phyloP scores from a whole-genome alignment of 805 yeast genomes.

The Metschnikowia baotianmanensis region DNA sequence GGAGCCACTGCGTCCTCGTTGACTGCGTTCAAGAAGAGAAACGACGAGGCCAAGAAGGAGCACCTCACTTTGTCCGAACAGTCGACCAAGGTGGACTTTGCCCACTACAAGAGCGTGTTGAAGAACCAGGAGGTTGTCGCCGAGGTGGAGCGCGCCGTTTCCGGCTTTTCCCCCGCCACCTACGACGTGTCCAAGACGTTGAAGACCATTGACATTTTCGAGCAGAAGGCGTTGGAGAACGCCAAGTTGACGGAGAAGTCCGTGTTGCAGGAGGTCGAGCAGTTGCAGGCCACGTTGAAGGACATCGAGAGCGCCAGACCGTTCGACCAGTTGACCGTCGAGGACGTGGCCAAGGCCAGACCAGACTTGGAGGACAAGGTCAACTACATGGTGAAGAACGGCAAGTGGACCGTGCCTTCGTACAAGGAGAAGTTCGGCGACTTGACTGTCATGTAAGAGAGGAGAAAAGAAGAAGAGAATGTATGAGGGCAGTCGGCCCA shows the following conservation, averaged over 20 bases:
- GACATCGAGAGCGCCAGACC: constrained; percentile 98
- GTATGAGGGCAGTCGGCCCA: no score
- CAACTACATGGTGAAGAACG: constrained; percentile 89
- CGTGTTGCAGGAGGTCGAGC: constrained; percentile 81
- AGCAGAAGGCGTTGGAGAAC: constrained; percentile 91
- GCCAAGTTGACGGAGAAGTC: constrained; percentile 91
- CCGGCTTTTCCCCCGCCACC: constrained; percentile 76
- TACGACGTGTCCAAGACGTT: constrained; percentile 86
- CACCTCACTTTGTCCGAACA: constrained; percentile 68
- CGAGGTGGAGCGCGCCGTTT: constrained; percentile 76
- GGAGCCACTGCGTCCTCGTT: constrained; percentile 89
- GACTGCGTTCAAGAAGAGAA: constrained; percentile 94
- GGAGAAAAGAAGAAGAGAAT: not conserved
- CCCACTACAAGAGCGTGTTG: constrained; percentile 72
- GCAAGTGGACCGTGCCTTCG: constrained; percentile 97
- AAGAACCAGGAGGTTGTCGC: constrained; percentile 78
- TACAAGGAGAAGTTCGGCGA: constrained; percentile 98
- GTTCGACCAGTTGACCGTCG: constrained; percentile 93
- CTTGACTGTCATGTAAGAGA: constrained; percentile 78
- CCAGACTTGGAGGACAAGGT: constrained; percentile 98
- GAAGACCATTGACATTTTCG: constrained; percentile 89
- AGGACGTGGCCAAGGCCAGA: constrained; percentile 90
- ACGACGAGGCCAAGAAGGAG: constrained; percentile 93
- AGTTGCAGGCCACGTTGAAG: constrained; percentile 81
- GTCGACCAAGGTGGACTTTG: constrained; percentile 76